These are phyloP conservation scores for Phytopythium chamaehyphon DNA, from an alignment of 352 stramenopile genomes.

Conservation along the genomic window DNA sequence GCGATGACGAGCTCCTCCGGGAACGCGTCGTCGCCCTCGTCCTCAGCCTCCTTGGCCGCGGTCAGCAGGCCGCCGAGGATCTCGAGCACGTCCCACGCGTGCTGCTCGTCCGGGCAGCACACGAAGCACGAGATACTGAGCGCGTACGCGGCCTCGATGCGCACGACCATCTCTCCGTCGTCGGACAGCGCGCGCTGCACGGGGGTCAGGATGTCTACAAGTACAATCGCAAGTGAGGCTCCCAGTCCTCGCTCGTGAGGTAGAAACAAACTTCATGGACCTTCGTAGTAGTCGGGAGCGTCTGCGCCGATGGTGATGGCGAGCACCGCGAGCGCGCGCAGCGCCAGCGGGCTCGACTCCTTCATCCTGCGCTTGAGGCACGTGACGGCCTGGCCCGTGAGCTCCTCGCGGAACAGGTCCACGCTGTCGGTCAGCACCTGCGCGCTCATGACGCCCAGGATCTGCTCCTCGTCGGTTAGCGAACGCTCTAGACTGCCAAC, in stretches of 20 bases:
- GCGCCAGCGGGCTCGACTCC: conserved; percentile 42
- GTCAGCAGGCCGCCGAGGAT: conserved; percentile 39
- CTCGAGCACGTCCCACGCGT: conserved; percentile 58
- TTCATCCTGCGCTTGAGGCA: conserved; percentile 59
- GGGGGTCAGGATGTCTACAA: conserved; percentile 25
- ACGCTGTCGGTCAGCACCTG: conserved; percentile 40
- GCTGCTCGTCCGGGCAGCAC: conserved; percentile 52
- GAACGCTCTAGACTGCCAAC: too few species aligned
- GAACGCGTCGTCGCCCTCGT: conserved; percentile 45
- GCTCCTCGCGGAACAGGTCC: conserved; percentile 27
- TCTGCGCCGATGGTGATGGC: conserved; percentile 54
- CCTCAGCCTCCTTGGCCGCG: conserved; percentile 39
- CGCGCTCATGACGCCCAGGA: conserved; percentile 34
- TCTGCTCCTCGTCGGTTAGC: too few species aligned
- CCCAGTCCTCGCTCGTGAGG: too few species aligned
- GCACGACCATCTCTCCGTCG: conserved; percentile 30
- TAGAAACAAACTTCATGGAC: conserved; percentile 1
- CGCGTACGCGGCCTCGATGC: conserved; percentile 47
- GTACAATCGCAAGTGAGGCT: not conserved
- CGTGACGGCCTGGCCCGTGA: conserved; percentile 34
- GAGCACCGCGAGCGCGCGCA: conserved; percentile 42
- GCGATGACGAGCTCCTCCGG: conserved; percentile 41
- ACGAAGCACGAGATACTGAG: conserved; percentile 58
- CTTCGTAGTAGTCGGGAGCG: conserved; percentile 46
- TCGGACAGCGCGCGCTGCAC: conserved; percentile 47